Evolutionary conservation across 2,329 filamentous ascomycete species (phyloP), one percentile per base, ranked within the genome.

Genomic region (Herpotrichia juniperi): DNA sequence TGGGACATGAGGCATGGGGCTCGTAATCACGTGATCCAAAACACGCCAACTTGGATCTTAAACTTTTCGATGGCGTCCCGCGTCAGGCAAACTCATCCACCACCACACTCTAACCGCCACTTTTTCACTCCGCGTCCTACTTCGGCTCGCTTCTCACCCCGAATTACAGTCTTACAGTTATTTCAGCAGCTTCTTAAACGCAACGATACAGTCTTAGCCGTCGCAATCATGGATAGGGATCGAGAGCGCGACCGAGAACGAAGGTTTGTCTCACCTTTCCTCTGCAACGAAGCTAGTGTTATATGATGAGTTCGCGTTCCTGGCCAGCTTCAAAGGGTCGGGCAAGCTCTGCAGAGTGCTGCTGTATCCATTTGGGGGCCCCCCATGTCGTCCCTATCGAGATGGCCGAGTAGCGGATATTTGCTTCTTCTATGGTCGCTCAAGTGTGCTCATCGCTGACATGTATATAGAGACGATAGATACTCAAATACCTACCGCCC

Each of bases 221-320:
- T 49, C 46, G 39, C 59, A 54, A 53, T 42, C 37, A 73, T 74
- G 71, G 69, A 73, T 43, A 63, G 70, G 50, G 74, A 75, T 53
- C 60, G 69, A 42, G 71, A 76, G 51, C 63, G 73, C 51, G 74
- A 77, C 53, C 69, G 74, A 48, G 74, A 76, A 39, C 65, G 76
- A 65, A 77, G 76, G 76, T 78, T 68, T 67, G 74, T 74, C 53
- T 48, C 55, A 57, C 57, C 59, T 58, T 40, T 21, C 19, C 22
- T 25, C 17, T 32, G 22, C 43, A 11, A 21, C 10, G n/a, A 21
- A 17, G 34, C 17, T 17, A 21, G 34, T 37, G 12, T 37, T 17
- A n/a, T 19, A 19, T 25, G 19, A 17, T 25, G 39, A 11, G 16
- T 4, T n/a, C 22, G 39, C 39, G 39, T 4, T 14, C 26, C 14